Base-by-base conservation (phyloP, 805 yeast genomes). In the Cyberlindnera veronae region DNA sequence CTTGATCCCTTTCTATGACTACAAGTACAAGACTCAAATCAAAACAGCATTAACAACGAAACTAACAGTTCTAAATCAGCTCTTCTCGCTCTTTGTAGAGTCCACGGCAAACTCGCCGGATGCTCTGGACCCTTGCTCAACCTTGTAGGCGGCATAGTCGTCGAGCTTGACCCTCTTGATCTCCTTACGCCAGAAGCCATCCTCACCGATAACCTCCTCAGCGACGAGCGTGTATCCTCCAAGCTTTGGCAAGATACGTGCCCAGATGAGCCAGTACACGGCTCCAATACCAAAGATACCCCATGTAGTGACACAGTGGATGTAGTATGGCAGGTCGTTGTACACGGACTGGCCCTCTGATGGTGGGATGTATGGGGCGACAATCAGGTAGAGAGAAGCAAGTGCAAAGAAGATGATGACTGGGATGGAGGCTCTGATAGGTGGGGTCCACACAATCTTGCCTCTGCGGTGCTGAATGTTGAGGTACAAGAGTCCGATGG, bases 321-420 rank as follows among this genome's bases (percentile, higher is more conserved):
- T 70, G 71, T 78, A 85, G 65, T 85, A 85, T 21, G 95, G 95
- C 53, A 85, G 66, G 36, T 60, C 49, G n/a, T 76, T 61, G 68
- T 85, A 85, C 39, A 85, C 89, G 29, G 72, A 68, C 63, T 83
- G 81, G 26, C 81, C 84, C 15, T 55, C 68, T 16, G 69, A 57
- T 34, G 95, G 95, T 32, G 93, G 88, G 46, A 85, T 71, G 57
- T 82, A 85, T 36, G 95, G 95, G 23, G 91, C 90, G 41, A 77
- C 74, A 39, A 84, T 71, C 54, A 85, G 68, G 57, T 84, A 85
- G 22, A 81, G 52, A 11, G 86, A 80, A 9, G 86, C 70, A 38
- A 84, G 61, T 38, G 73, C 67, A 61, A 85, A 85, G 67, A 82
- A 84, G 1, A 68, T 18, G 12, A 76, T 74, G 26, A 84, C 81